Conservation (phyloP, 2,329 filamentous ascomycete genomes). For the Stagonosporopsis chrysanthemi region DNA sequence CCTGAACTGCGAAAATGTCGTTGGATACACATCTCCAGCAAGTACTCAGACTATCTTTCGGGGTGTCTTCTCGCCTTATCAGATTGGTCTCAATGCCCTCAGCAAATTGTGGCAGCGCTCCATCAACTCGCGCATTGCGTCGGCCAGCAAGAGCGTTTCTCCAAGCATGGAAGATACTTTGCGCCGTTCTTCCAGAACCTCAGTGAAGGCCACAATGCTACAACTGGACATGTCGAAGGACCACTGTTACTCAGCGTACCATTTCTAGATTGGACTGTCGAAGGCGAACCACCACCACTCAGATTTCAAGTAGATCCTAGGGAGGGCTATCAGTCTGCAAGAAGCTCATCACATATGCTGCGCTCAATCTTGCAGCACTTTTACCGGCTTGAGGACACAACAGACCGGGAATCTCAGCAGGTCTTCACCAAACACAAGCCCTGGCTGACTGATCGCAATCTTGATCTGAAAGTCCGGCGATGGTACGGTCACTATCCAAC, state of each 20-base stretch:
- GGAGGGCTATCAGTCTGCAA: conserved; percentile 51
- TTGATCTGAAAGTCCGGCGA: conserved; percentile 53
- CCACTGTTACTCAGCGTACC: conserved; percentile 53
- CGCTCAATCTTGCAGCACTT: conserved; percentile 54
- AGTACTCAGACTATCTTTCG: conserved; percentile 50
- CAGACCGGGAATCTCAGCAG: conserved; percentile 50
- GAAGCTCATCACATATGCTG: conserved; percentile 50
- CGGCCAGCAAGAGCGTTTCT: conserved; percentile 52
- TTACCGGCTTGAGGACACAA: conserved; percentile 54
- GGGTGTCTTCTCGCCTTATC: conserved; percentile 44
- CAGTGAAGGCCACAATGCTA: conserved; percentile 18
- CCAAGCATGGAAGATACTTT: conserved; percentile 55
- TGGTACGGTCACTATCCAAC: conserved; percentile 55
- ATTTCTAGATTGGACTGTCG: conserved; percentile 53
- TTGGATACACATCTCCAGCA: conserved; percentile 55
- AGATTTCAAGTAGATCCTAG: conserved; percentile 53
- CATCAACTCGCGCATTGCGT: conserved; percentile 49
- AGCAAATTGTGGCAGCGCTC: conserved; percentile 28
- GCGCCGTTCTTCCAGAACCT: conserved; percentile 52
- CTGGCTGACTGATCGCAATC: conserved; percentile 51
- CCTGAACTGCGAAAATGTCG: conserved; percentile 44
- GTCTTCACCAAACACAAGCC: conserved; percentile 54
- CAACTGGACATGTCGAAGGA: conserved; percentile 19
- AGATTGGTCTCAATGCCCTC: conserved; percentile 37
- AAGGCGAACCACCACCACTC: conserved; percentile 48